Base-by-base conservation (phyloP, 83 land plant species). In the Thuja plicata region DNA sequence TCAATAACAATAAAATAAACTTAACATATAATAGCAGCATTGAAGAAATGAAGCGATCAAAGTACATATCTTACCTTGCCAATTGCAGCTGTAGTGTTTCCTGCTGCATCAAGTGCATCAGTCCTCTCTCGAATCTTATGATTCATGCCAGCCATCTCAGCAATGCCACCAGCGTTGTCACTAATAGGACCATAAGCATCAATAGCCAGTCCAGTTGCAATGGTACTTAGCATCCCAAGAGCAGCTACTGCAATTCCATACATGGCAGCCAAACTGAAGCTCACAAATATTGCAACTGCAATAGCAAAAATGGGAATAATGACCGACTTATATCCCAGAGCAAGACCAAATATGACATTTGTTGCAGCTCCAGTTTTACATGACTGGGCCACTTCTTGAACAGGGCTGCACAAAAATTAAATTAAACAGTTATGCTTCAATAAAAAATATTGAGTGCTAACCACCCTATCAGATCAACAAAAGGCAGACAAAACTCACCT, bases 81-180 rank as follows among this genome's bases (percentile, higher is more conserved):
- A 88, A 96, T 97, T 8, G 98, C 96, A 54, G 97, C 97, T 66
- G 97, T 95, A 87, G 98, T 96, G 92, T 96, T 96, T 79, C 98
- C 96, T 37, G 95, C 97, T 82, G 97, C 97, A 92, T 96, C 98
- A 37, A 96, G 88, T 41, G 97, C 97, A 92, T 97, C 98, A 17
- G 97, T 97, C 87, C 97, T 90, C 54, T 96, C 96, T 66, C 97
- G 94, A 57, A 97, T 93, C 57, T 88, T 89, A 90, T 93, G 95
- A 88, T 91, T 92, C 96, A 96, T 95, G 19, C 97, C 98, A 38
- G 97, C 95, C 97, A 95, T 97, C 87, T 97, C 96, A 8, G 97
- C 97, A 88, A 97, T 97, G 45, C 98, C 97, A 46, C 98, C 97
- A 84, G 97, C 98, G 91, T 97, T 97, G 92, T 97, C 98, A 91